Conservation (phyloP, 495 filamentous ascomycete species). For the Ramalina intermedia region DNA sequence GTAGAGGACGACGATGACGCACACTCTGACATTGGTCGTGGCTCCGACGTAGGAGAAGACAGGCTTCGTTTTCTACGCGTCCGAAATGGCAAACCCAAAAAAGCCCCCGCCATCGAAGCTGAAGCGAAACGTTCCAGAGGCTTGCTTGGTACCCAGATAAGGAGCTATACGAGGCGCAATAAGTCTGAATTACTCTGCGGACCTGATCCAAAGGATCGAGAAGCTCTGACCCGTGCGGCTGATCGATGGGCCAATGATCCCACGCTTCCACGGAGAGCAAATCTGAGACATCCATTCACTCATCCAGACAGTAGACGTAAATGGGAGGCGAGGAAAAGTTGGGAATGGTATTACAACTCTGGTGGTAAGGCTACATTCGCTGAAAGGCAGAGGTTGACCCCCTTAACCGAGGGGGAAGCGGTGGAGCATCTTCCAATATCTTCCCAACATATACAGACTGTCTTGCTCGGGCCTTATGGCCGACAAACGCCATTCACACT, state of each 20-base stretch:
- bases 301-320: constrained; percentile 26
- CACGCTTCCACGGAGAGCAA: constrained; percentile 32
- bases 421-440: constrained; percentile 27
- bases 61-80: background rate
- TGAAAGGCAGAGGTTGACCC: constrained; percentile 21
- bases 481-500: constrained; percentile 30
- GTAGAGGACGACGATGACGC: constrained; percentile 14
- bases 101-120: background rate
- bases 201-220: constrained; percentile 31
- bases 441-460: constrained; percentile 22
- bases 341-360: constrained; percentile 41
- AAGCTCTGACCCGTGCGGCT: constrained; percentile 29
- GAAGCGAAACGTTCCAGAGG: constrained; percentile 7
- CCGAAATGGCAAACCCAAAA: background rate
- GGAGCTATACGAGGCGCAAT: background rate
- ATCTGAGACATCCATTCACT: constrained; percentile 29
- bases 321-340: constrained; percentile 31
- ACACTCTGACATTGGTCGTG: constrained; percentile 5
- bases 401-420: constrained; percentile 19
- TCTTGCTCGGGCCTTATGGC: constrained; percentile 38
- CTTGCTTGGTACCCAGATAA: constrained; percentile 1
- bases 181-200: constrained; percentile 18
- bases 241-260: constrained; percentile 34
- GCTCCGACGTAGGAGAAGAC: constrained; percentile 1
- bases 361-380: constrained; percentile 25